Percentiles rank a stretch among this genome's conserved stretches.
Conservation (phyloP, 2,329 filamentous ascomycete species). For the Metarhizium robertsii region DNA sequence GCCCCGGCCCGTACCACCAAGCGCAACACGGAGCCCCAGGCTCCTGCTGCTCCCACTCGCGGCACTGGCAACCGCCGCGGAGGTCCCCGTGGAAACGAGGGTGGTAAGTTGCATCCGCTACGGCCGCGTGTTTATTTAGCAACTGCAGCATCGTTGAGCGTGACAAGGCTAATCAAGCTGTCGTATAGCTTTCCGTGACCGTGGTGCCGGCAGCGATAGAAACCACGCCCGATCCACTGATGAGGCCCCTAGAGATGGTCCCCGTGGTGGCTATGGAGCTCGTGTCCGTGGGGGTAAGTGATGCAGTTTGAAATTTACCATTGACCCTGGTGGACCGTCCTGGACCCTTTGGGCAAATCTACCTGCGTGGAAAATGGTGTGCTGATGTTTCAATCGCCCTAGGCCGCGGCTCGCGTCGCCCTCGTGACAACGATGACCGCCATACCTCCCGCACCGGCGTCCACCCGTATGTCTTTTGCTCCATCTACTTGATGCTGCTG, state of each 20-base stretch:
- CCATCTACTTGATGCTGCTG: not conserved
- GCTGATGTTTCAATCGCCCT: not conserved
- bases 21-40: conserved; percentile 75
- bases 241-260: conserved; percentile 46
- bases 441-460: conserved; percentile 35
- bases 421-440: conserved; percentile 47
- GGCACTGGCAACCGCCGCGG: conserved; percentile 41
- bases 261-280: conserved; percentile 55
- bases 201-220: conserved; percentile 66
- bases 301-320: not conserved
- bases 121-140: not conserved
- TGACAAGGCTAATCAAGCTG: not conserved
- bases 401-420: conserved; percentile 46
- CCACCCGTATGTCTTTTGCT: conserved; percentile 33
- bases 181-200: conserved; percentile 74
- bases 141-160: not conserved
- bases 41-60: conserved; percentile 51
- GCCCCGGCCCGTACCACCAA: conserved; percentile 63
- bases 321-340: not conserved
- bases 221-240: conserved; percentile 77
- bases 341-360: not conserved
- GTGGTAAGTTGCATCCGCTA: conserved; percentile 51
- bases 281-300: conserved; percentile 50
- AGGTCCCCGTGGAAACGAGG: conserved; percentile 67
- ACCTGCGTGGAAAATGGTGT: not conserved